Evolutionary conservation across 2,329 filamentous ascomycete species (phyloP), one percentile per base, ranked within the genome.

Genomic region (Zalaria sp.): DNA sequence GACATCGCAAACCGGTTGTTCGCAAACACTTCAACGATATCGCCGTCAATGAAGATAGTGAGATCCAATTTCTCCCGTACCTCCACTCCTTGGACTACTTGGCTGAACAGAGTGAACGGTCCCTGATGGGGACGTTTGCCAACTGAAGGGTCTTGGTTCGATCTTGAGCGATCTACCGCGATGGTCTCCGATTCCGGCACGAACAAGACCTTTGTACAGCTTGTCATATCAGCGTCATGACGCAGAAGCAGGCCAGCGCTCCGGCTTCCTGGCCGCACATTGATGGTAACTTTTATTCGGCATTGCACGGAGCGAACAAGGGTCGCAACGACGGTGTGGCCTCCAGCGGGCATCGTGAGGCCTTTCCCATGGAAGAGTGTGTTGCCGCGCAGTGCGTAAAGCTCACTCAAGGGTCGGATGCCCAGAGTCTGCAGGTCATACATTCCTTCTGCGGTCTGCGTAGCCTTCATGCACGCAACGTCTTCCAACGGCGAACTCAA

Each of bases 341-440:
- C 18, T 18, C 18, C 18, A 18, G 18, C 18, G 18, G 18, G 18
- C 18, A 18, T 18, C 18, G 18, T 18, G 18, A 18, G 18, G 18
- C 18, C 18, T 18, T 18, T 18, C 18, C 18, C 18, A 18, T 18
- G 18, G 18, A 18, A 18, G 18, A 18, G 18, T 18, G 18, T 18
- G 18, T 18, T 18, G 18, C 18, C 18, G 18, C 18, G 18, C 18
- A 18, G 18, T 18, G 18, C 18, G 18, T 18, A 18, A 18, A 18
- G 18, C 18, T 18, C 18, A 18, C 18, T 18, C 18, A 68, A 56
- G 27, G 66, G 63, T 10, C 57, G 60, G 9, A 64, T 58, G 26
- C 63, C 67, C 7, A 69, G 56, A 0, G 66, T 68, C 32, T 58
- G 62, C 4, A 63, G 65, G 5, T 61, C 62, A 47, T 61, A 65